Evolutionary conservation across 257 asterid genomes (phyloP), one percentile per base, ranked within the genome.

Genomic region (Thymus quinquecostatus): DNA sequence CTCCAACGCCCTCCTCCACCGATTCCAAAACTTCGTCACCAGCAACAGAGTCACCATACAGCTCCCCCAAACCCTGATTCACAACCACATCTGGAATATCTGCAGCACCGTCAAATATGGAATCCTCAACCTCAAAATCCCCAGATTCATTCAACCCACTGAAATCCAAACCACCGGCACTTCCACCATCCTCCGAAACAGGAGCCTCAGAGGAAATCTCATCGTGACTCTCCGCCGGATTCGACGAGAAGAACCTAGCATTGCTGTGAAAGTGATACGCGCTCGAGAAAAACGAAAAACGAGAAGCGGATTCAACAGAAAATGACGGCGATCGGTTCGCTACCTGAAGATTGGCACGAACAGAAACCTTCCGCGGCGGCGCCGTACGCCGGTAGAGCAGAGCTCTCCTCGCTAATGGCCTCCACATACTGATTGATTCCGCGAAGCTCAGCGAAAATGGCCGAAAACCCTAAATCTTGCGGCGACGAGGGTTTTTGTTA

Each of bases 201-300:
- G 9, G 50, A 0, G 63, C 69, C 33, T 77, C 78, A 13, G 82
- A 12, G 2, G 72, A 62, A 8, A 70, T 72, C 13, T 78, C 85
- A 27, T 78, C 84, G 64, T 59, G 71, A 61, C 62, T 67, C 58
- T 74, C 80, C 66, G 73, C 77, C 44, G 89, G 70, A 66, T 55
- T 74, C 2, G 96, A 75, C 3, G 96, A 89, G 76, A 84, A 88
- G 67, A 79, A 66, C 43, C 86, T 81, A 7, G 83, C 47, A n/a
- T 12, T 72, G 40, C 44, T 75, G 53, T 33, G 73, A 66, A 81
- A 66, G 12, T 62, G 21, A 7, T 66, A 67, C 28, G 51, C 50
- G 27, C 71, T 59, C 33, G 83, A 79, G 62, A 62, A 78, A 82
- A 57, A 41, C 40, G 76, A 75, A 32, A 76, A 72, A 66, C 69